Percentiles rank a stretch among this genome's conserved stretches.
phyloP scores from a whole-genome alignment of 768 basidiomycete genomes.

The Nidularia pulvinata region DNA sequence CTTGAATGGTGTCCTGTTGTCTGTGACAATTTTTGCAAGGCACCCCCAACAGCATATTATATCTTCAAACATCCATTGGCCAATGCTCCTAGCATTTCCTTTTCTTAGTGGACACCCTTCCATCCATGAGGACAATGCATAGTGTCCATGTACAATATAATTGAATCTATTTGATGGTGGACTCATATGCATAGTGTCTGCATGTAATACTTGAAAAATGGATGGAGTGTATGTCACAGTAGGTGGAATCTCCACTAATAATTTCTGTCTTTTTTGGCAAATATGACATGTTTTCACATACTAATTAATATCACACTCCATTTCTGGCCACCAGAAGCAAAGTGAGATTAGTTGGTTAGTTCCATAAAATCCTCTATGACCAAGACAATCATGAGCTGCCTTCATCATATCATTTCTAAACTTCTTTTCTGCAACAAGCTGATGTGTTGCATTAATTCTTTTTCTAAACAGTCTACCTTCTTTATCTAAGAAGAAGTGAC shows the following conservation, averaged over 20 bases:
- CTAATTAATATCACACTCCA: slow-evolving; percentile 17
- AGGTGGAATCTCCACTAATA: slow-evolving; percentile 11
- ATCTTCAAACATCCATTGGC: slow-evolving; percentile 20
- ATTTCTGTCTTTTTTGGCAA: slow-evolving; percentile 16
- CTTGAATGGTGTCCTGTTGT: slow-evolving; percentile 27
- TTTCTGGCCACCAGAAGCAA: slow-evolving; percentile 26
- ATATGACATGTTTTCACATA: slow-evolving; percentile 17
- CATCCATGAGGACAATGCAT: slow-evolving; percentile 11
- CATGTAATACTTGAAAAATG: slow-evolving; percentile 18
- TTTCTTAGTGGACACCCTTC: slow-evolving; percentile 16
- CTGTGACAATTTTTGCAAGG: slow-evolving; percentile 32
- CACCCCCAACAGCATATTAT: slow-evolving; percentile 36
- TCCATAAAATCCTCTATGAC: slow-evolving; percentile 18
- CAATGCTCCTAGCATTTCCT: slow-evolving; percentile 15
- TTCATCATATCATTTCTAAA: slow-evolving; percentile 14
- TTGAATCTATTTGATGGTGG: slow-evolving; percentile 11
- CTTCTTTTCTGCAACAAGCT: slow-evolving; percentile 13
- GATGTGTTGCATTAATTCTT: slow-evolving; percentile 4
- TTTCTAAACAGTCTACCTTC: slow-evolving; percentile 10
- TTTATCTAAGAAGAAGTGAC: slow-evolving; percentile 13
- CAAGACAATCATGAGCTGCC: slow-evolving; percentile 16
- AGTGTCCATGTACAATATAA: slow-evolving; percentile 19
- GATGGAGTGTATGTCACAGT: slow-evolving; percentile 12
- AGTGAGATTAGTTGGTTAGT: slow-evolving; percentile 9
- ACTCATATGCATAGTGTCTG: slow-evolving; percentile 18